Evolutionary conservation across 2,329 filamentous ascomycete species (phyloP), one percentile per base, ranked within the genome.

Genomic region (Xylogone sp.): DNA sequence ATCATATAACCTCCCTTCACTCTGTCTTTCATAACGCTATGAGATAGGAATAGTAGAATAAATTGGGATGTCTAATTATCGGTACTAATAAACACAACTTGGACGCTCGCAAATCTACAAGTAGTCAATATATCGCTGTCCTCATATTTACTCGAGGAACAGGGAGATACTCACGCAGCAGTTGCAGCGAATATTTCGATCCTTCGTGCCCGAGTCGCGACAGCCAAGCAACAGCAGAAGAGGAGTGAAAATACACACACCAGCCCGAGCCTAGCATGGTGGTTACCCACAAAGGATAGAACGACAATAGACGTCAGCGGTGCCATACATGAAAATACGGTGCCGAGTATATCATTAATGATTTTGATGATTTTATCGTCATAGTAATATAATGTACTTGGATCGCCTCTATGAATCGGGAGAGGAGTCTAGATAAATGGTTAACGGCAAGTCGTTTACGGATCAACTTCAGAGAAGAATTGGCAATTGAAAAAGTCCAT

Each of bases 161-260:
- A 39, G n/a, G 8, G 10, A 39, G n/a, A 6, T 39, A 62, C 61
- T 55, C 54, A 64, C 56, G 62, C 60, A 42, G 62, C 62, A 5
- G 61, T 62, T 16, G 60, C 61, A 10, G 59, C 55, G 34, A 64
- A 61, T 24, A 64, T 59, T 56, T 65, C 62, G 18, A 59, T 62
- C 46, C 62, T 58, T 22, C 56, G 59, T 16, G 60, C 56, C 34
- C 59, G 60, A 3, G 59, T 63, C 48, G 57, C 56, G 1, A 62
- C 45, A 46, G 58, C 56, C 31, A 65, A 53, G 7, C 56, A 58
- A 34, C 58, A 48, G 12, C 55, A 55, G 44, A 65, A 65, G 2
- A 64, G 43, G 29, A 63, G 53, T 21, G 61, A 62, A 49, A 65
- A 65, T 1, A 62, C 45, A 52, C 64, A 57, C 6, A 64, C 58